Percentiles rank a stretch among this genome's conserved stretches.
Conservation (phyloP, 805 yeast genomes). For the Kurtzmaniella fragi region DNA sequence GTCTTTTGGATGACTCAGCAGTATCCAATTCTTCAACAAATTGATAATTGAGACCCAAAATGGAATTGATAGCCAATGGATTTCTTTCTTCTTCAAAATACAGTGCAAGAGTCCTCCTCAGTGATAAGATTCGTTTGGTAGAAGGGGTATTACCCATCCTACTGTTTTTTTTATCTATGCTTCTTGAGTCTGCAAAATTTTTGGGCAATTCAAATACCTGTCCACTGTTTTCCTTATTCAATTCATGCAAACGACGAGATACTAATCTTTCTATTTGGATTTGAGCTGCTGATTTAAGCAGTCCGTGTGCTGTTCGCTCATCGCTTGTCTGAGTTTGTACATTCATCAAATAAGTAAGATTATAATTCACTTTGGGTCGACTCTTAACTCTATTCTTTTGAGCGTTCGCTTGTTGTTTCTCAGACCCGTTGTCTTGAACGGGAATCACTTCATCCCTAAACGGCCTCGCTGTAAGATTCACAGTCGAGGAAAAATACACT, state of each 20-base stretch:
- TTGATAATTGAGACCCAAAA: slow-evolving; percentile 35
- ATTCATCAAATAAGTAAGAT: slow-evolving; percentile 37
- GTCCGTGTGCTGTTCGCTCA: slow-evolving; percentile 21
- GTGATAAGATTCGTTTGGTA: slow-evolving; percentile 37
- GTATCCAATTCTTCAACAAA: slow-evolving; percentile 33
- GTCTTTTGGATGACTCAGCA: slow-evolving; percentile 10
- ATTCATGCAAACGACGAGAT: slow-evolving; percentile 29
- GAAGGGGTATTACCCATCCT: slow-evolving; percentile 40
- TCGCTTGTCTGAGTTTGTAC: slow-evolving; percentile 34
- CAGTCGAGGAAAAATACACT: slow-evolving; percentile 19
- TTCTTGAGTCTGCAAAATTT: slow-evolving; percentile 16
- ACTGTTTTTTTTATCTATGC: slow-evolving; percentile 17
- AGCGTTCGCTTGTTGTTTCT: background rate
- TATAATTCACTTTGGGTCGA: slow-evolving; percentile 40
- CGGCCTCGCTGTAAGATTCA: slow-evolving; percentile 38
- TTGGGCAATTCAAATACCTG: slow-evolving; percentile 38
- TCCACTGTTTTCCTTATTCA: slow-evolving; percentile 26
- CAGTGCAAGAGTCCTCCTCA: slow-evolving; percentile 37
- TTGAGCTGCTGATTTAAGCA: slow-evolving; percentile 38
- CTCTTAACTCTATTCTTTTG: slow-evolving; percentile 21
- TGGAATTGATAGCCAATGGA: slow-evolving; percentile 37
- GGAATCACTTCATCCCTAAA: background rate
- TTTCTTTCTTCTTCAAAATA: slow-evolving; percentile 43
- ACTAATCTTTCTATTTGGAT: slow-evolving; percentile 36
- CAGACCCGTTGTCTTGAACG: background rate